Base-by-base conservation (phyloP, 2,329 filamentous ascomycete species). In the Ascochyta pisi region DNA sequence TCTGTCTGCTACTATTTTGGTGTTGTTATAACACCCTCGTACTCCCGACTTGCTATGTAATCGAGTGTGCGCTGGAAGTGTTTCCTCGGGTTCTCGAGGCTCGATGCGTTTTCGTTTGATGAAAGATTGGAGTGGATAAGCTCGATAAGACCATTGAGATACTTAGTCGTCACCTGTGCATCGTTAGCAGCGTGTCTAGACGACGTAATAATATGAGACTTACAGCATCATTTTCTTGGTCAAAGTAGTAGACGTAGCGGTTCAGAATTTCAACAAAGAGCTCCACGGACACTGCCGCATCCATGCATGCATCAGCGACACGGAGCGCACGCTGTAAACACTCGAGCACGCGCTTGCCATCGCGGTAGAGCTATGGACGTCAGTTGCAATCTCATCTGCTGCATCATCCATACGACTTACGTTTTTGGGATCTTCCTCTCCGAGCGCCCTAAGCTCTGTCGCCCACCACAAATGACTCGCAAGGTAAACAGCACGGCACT, bases 391-490 rank as follows among this genome's bases (percentile, higher is more conserved):
- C 4, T 35, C 13, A 6, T 16, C 1, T 16, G 16, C 29, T 16
- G 9, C 3, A 24, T n/a, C 15, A 19, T 26, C 6, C 37, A 16
- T 8, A 42, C 16, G 22, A 81, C 88, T 82, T 79, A 93, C 90
- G 70, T 88, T 86, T 56, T 89, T 90, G 33, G 91, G 84, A 59
- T 97, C 92, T 41, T 92, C 88, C 72, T 97, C 94, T 10, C 85
- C 86, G 64, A 89, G 87, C 16, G 86, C 85, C 2, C 86, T 81
- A 58, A 92, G 90, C 41, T 96, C 93, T 12, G 92, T 93, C 1
- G 92, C 91, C 95, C 95, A 99, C 95, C 95, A 99, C 48, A 99
- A 79, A 76, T 99, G 95, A 74, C 93, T 97, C 3, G 95, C 95
- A 64, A 99, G 81, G 71, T 98, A 99, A 10, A 99, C 95, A 0